Conservation (phyloP, 768 basidiomycete genomes). For the Lactarius deliciosus region DNA sequence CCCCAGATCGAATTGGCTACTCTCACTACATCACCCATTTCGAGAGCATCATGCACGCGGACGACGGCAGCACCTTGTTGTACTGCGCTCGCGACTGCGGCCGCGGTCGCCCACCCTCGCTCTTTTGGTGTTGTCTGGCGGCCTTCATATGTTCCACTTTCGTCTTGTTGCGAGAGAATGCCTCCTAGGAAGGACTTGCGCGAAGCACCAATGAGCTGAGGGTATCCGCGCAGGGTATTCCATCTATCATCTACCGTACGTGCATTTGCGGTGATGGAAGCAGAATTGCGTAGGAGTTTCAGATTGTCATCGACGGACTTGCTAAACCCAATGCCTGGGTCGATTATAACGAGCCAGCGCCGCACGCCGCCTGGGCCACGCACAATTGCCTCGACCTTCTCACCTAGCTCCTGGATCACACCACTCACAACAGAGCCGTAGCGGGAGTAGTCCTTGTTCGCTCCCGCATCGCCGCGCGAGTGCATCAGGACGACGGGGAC, state of each 20-base stretch:
- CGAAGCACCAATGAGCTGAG: conserved; percentile 74
- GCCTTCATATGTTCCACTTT: conserved; percentile 42
- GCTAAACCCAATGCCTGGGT: conserved; percentile 95
- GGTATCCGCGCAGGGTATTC: conserved; percentile 59
- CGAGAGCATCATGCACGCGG: conserved; percentile 77
- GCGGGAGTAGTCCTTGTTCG: conserved; percentile 61
- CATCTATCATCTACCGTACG: conserved; percentile 28
- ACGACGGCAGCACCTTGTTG: conserved; percentile 72
- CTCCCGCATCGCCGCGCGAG: conserved; percentile 78
- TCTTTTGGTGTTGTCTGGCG: conserved; percentile 61
- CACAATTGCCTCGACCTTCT: conserved; percentile 63
- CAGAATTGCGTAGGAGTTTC: conserved; percentile 56
- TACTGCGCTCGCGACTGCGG: conserved; percentile 68
- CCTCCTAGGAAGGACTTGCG: conserved; percentile 82
- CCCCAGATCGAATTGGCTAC: conserved; percentile 50
- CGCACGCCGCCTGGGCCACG: conserved; percentile 69
- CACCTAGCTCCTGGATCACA: conserved; percentile 69
- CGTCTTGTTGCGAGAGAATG: conserved; percentile 52
- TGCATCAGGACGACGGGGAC: conserved; percentile 95
- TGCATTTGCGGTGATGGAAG: conserved; percentile 45
- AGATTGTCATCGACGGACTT: conserved; percentile 78
- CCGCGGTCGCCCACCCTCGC: conserved; percentile 76
- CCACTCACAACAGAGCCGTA: conserved; percentile 58
- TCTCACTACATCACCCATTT: conserved; percentile 70
- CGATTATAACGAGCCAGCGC: conserved; percentile 85